Evolutionary conservation across 805 yeast species (phyloP), one percentile per base, ranked within the genome.

Genomic region (Starmerella davenportii): DNA sequence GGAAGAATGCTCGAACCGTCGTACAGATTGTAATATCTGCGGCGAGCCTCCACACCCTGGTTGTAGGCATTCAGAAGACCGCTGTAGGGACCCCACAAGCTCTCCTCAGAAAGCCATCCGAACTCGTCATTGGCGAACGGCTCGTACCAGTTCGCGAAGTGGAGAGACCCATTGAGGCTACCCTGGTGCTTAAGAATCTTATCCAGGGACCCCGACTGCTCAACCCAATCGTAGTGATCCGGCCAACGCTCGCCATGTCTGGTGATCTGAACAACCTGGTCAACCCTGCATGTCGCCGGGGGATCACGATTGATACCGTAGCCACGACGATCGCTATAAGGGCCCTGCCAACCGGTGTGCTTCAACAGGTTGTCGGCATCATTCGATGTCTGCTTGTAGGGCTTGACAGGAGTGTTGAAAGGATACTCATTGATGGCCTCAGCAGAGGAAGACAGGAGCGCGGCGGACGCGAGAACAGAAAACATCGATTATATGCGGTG

Each of bases 191-290:
- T 16, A n/a, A 27, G 16, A 2, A 37, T 16, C 31, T 43, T 41
- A 2, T 37, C 41, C 5, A 50, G 41, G 4, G 34, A 35, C 4
- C 31, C 24, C 38, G 47, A 36, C 40, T 38, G 40, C 18, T 20
- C 11, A 33, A 24, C n/a, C 36, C 38, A 38, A 25, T 21, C 40
- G 29, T 29, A 21, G 15, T 25, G 15, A 9, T 59, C 58, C 8
- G 69, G 72, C 49, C 58, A 71, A 38, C 78, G 58, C 49, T 70
- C 77, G 13, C 76, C 77, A 43, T 72, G 78, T 46, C 78, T 63
- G 42, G 63, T 57, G 28, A 66, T 44, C 44, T 66, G 49, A 45
- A 66, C 68, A 9, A 69, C 75, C 51, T 72, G 76, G 41, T 68
- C 69, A 35, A 70, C 59, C 0, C 54, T 46, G 51, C 76, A 70